Percentiles rank a stretch among this genome's conserved stretches.
phyloP scores from a whole-genome alignment of 768 basidiomycete species.

The Rhizopogon sp. region DNA sequence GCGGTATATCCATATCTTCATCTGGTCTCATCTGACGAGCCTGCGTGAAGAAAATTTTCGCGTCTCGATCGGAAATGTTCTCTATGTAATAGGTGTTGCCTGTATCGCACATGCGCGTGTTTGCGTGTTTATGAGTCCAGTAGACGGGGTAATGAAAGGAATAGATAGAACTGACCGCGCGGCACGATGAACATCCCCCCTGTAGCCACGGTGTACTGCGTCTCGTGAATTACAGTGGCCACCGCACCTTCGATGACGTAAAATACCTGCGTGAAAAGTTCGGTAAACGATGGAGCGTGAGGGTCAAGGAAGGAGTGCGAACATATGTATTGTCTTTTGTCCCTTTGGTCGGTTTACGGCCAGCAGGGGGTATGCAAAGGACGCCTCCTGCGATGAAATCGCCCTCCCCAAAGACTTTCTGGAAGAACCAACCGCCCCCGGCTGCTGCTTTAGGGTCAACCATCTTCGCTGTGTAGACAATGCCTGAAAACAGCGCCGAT shows the following conservation, averaged over 20 bases:
- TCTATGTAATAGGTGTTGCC: constrained; percentile 90
- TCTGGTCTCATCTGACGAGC: constrained; percentile 49
- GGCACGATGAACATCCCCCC: constrained; percentile 91
- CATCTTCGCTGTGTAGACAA: constrained; percentile 73
- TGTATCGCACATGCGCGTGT: constrained; percentile 20
- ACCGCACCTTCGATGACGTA: constrained; percentile 88
- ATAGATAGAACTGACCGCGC: constrained; percentile 50
- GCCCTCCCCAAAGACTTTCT: constrained; percentile 89
- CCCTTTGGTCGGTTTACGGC: constrained; percentile 81
- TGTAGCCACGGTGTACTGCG: constrained; percentile 68
- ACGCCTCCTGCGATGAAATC: constrained; percentile 91
- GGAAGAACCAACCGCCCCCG: constrained; percentile 74
- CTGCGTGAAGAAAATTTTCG: constrained; percentile 89
- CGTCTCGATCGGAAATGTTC: constrained; percentile 78
- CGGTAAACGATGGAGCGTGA: background rate
- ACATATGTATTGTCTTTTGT: constrained; percentile 95
- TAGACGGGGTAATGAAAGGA: background rate
- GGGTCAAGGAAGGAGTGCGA: constrained; percentile 23
- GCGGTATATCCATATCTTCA: constrained; percentile 12
- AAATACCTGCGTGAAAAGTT: constrained; percentile 45
- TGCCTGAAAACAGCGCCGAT: constrained; percentile 41
- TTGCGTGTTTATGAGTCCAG: background rate
- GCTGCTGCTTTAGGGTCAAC: constrained; percentile 55
- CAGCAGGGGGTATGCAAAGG: constrained; percentile 71
- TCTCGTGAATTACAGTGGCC: constrained; percentile 77